Evolutionary conservation across 345 rosid species (phyloP), one percentile per base, ranked within the genome.

Genomic region (Camelina sativa): DNA sequence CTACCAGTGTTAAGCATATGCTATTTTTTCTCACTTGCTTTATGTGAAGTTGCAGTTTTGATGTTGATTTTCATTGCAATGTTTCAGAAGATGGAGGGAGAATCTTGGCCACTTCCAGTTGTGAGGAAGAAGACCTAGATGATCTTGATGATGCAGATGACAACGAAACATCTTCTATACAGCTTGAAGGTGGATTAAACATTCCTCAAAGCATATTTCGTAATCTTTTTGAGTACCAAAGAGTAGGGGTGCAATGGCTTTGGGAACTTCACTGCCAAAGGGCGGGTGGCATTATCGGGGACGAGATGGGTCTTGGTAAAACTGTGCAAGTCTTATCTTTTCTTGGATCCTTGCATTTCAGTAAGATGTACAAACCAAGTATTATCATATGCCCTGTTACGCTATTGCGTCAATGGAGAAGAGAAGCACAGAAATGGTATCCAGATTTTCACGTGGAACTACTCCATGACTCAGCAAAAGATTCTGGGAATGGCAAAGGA

Each of bases 291-390:
- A 92, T 95, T 53, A 95, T 95, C 47, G 99, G 99, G 76, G 99
- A 95, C 81, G 99, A 95, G 83, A 95, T 95, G 97, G 97, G 99
- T 72, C 97, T 95, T 75, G 99, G 99, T 62, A 95, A 95, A 82
- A 95, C 99, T 13, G 75, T 95, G 54, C 99, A 95, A 80, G 92
- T 95, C 76, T 78, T 95, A 80, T 87, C 96, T 71, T 95, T 95
- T 78, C 96, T 95, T 22, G 99, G 92, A 51, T 87, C 99, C 47
- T 81, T 95, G 86, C 99, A 92, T 84, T 88, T 84, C 79, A 95
- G 99, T 82, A 78, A 83, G 71, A 89, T 92, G 93, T 95, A 92
- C 81, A 89, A 83, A 71, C 97, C 97, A 52, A 92, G 99, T 82
- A 92, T 95, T 76, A 84, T 95, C 53, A 76, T 95, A 78, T 95